Percentiles rank a stretch among this genome's conserved stretches.
These are phyloP conservation scores for Pisolithus marmoratus DNA, from an alignment of 768 basidiomycete species.

Conservation along the genomic window DNA sequence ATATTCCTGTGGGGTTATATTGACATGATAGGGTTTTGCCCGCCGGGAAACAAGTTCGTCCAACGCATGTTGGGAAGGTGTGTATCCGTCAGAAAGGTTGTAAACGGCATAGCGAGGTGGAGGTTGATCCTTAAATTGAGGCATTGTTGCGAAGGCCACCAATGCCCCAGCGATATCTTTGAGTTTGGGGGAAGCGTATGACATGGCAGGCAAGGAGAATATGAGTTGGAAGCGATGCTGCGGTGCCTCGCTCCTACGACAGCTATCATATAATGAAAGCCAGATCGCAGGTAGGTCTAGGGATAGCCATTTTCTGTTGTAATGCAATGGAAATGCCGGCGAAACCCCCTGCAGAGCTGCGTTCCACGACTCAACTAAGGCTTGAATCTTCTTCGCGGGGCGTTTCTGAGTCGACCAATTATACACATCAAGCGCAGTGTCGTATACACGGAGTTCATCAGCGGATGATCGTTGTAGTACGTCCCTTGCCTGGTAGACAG, in stretches of 20 bases:
- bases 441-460: conserved; percentile 9
- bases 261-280: conserved; percentile 24
- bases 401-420: background rate
- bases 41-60: background rate
- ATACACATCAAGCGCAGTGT: conserved; percentile 1
- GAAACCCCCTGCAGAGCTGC: background rate
- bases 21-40: conserved; percentile 4
- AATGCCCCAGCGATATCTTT: conserved; percentile 21
- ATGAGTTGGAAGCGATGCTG: conserved; percentile 16
- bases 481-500: conserved; percentile 8
- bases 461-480: background rate
- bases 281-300: conserved; percentile 17
- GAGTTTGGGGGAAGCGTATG: conserved; percentile 15
- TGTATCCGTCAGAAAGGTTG: conserved; percentile 6
- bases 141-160: conserved; percentile 24
- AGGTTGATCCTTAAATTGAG: conserved; percentile 3
- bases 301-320: conserved; percentile 24
- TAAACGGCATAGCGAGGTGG: conserved; percentile 15
- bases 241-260: conserved; percentile 7
- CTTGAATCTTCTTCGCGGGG: no score
- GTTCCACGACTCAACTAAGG: background rate
- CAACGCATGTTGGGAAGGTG: conserved; percentile 1
- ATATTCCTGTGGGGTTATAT: conserved; percentile 9
- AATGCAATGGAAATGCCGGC: conserved; percentile 8
- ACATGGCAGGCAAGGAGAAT: conserved; percentile 30